Evolutionary conservation across 768 basidiomycete genomes (phyloP).

Genomic region (Rickenella mellea): DNA sequence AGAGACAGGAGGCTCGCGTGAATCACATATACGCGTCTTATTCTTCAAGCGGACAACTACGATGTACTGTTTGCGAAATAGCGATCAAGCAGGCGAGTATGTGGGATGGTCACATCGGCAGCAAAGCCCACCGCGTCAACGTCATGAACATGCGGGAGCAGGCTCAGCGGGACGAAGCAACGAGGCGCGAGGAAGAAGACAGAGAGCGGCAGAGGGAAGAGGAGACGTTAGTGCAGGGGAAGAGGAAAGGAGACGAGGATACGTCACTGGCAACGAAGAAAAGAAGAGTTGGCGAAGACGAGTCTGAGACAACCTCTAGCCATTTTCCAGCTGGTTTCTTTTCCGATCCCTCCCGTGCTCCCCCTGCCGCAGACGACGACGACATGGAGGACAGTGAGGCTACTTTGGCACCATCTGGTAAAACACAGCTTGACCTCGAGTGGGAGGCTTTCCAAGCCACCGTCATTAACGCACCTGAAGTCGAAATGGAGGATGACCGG

Average conservation of each 20-base stretch:
- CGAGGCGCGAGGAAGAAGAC: slow-evolving; percentile 23
- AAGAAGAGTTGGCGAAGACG: slow-evolving; percentile 15
- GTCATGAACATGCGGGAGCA: slow-evolving; percentile 53
- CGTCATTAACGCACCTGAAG: slow-evolving; percentile 32
- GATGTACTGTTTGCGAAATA: slow-evolving; percentile 55
- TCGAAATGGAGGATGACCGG: slow-evolving; percentile 12
- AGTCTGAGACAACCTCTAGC: slow-evolving; percentile 4
- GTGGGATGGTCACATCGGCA: slow-evolving; percentile 84
- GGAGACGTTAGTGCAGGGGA: slow-evolving; percentile 14
- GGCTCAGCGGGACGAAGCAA: slow-evolving; percentile 26
- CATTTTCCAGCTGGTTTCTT: slow-evolving; percentile 67
- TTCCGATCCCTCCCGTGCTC: slow-evolving; percentile 59
- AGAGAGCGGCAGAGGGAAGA: slow-evolving; percentile 15
- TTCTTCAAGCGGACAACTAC: slow-evolving; percentile 52
- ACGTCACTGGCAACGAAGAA: slow-evolving; percentile 22
- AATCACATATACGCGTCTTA: slow-evolving; percentile 70
- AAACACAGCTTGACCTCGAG: slow-evolving; percentile 50
- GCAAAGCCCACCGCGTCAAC: slow-evolving; percentile 54
- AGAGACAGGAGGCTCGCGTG: slow-evolving; percentile 65
- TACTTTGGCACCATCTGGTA: slow-evolving; percentile 8
- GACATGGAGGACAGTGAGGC: slow-evolving; percentile 14
- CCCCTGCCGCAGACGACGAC: slow-evolving; percentile 31
- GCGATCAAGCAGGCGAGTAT: slow-evolving; percentile 66
- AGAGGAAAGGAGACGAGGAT: slow-evolving; percentile 21
- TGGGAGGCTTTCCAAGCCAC: slow-evolving; percentile 66